phyloP scores from a whole-genome alignment of 2,329 filamentous ascomycete species.

The Saccharata proteae region DNA sequence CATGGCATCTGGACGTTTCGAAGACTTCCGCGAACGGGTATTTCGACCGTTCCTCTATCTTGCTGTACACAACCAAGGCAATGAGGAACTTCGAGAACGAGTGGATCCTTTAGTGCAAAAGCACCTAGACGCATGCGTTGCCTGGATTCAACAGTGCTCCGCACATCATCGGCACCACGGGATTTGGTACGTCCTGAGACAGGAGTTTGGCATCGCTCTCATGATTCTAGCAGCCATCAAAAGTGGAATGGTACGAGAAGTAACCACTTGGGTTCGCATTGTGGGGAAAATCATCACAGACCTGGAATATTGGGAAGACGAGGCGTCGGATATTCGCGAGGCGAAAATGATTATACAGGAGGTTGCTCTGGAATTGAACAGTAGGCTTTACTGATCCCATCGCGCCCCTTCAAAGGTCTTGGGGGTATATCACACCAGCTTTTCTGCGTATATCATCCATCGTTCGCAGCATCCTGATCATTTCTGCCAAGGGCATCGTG shows the following conservation, averaged over 20 bases:
- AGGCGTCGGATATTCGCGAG: slow-evolving; percentile 11
- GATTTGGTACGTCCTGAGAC: slow-evolving; percentile 17
- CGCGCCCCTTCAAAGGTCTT: too few relatives aligned
- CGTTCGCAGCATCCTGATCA: too few relatives aligned
- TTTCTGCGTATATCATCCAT: too few relatives aligned
- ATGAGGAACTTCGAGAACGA: slow-evolving; percentile 8
- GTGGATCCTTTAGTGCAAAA: slow-evolving; percentile 12
- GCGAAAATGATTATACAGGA: slow-evolving; percentile 1
- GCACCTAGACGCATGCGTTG: slow-evolving; percentile 13
- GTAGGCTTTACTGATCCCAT: too few relatives aligned
- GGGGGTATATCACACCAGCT: too few relatives aligned
- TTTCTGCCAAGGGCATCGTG: too few relatives aligned
- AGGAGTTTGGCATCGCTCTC: slow-evolving; percentile 13
- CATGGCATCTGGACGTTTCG: slow-evolving; percentile 10
- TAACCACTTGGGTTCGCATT: slow-evolving; percentile 3
- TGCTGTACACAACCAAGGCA: slow-evolving; percentile 13
- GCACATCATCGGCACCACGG: slow-evolving; percentile 22
- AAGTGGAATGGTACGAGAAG: slow-evolving; percentile 8
- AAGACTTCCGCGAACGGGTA: slow-evolving; percentile 15
- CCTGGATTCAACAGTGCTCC: slow-evolving; percentile 12
- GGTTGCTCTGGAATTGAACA: too few relatives aligned
- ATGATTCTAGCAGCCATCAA: slow-evolving; percentile 17
- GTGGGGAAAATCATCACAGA: slow-evolving; percentile 9
- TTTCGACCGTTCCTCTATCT: slow-evolving; percentile 22
- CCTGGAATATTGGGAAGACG: slow-evolving; percentile 13